A percentile compares a stretch with the other conserved stretches of the same genome.
These are phyloP conservation scores for Lepidium africanum DNA, from an alignment of 345 rosid species.

Conservation along the genomic window DNA sequence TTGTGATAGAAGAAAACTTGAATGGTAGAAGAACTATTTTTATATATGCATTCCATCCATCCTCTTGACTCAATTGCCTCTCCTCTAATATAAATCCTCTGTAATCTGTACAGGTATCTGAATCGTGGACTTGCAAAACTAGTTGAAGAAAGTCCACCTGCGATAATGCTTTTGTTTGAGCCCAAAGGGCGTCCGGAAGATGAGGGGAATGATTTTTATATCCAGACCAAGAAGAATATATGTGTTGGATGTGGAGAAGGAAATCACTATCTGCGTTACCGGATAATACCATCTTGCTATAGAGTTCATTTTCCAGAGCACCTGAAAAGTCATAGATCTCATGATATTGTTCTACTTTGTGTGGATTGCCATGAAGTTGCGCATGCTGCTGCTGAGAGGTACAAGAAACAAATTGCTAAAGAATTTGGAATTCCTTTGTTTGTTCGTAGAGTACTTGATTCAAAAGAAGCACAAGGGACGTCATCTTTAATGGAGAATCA, in stretches of 20 bases:
- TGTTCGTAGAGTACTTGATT: constrained; percentile 65
- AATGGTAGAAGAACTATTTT: constrained; percentile 46
- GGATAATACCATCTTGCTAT: constrained; percentile 93
- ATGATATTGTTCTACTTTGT: constrained; percentile 91
- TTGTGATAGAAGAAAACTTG: constrained; percentile 83
- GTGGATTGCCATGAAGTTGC: constrained; percentile 97
- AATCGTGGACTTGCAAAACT: constrained; percentile 72
- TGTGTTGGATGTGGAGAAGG: constrained; percentile 98
- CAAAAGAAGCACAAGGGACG: constrained; percentile 33
- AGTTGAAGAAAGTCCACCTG: constrained; percentile 72
- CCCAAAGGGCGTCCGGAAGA: constrained; percentile 99
- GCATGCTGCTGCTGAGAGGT: constrained; percentile 94
- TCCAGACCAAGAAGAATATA: constrained; percentile 85
- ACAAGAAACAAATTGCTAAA: constrained; percentile 60
- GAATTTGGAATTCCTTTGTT: constrained; percentile 89
- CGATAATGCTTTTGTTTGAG: constrained; percentile 86
- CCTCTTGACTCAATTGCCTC: not conserved
- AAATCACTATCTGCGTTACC: constrained; percentile 82
- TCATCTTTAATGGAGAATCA: constrained; percentile 38
- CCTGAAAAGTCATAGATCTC: constrained; percentile 96
- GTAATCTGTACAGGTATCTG: constrained; percentile 50
- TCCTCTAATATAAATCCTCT: constrained; percentile 4
- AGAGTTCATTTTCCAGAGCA: constrained; percentile 97
- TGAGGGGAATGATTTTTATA: constrained; percentile 92
- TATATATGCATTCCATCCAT: not conserved